Base-by-base conservation (phyloP, 2,329 filamentous ascomycete species). In the Alternaria panax region DNA sequence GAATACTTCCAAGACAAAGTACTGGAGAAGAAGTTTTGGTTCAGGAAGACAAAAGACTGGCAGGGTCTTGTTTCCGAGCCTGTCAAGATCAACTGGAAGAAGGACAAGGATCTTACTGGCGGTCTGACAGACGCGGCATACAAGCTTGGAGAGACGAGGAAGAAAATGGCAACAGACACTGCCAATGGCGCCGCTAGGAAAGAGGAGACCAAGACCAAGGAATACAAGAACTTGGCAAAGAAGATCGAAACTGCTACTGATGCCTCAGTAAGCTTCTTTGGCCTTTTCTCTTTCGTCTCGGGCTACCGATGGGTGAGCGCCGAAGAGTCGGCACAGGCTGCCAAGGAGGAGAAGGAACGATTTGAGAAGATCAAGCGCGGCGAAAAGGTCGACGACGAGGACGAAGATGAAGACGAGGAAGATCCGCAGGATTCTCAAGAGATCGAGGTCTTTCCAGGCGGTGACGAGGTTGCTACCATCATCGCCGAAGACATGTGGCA, bases 11-110 rank as follows among this genome's bases (percentile, higher is more conserved):
- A 89, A 75, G 85, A 97, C 81, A 84, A 81, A 54, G 86, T 88
- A 54, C 81, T 98, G 48, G 91, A 94, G 81, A 98, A 98, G 88
- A 92, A 91, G 75, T 97, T 98, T 81, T 94, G 90, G 86, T 92
- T 90, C 84, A 88, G 93, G 67, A 85, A 86, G 76, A 83, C 86
- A 60, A 86, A 84, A 75, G 86, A 89, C 74, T 93, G 87, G 87
- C 83, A 86, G 34, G 92, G 92, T 34, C 85, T 96, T 32, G 92
- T 97, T 57, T 93, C 90, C 24, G 92, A 96, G 82, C 94, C 94
- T 6, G 92, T 97, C 66, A 85, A 88, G 68, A 94, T 98, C 79
- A 84, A 88, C 75, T 95, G 93, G 86, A 86, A 87, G 71, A 79
- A 82, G 66, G 90, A 86, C 73, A 91, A 91, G 83, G 94, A 98